Percentiles rank a stretch among this genome's conserved stretches.
phyloP scores from a whole-genome alignment of 2,329 filamentous ascomycete genomes.

The Domatiomyces globalis region DNA sequence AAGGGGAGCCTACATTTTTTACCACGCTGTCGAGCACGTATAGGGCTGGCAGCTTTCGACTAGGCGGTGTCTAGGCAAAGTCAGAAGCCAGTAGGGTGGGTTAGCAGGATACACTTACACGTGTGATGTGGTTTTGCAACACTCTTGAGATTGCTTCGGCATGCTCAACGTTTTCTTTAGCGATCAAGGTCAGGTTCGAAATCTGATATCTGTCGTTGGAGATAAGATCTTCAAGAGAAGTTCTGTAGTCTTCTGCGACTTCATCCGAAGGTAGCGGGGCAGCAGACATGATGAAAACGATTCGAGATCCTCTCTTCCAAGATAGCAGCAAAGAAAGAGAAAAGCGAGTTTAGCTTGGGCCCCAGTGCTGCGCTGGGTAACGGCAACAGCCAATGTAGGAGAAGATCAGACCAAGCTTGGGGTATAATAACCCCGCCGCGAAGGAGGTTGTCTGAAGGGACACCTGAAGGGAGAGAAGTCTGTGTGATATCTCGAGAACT shows the following conservation, averaged over 20 bases:
- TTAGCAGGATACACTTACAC: conserved; percentile 51
- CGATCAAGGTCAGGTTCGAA: conserved; percentile 92
- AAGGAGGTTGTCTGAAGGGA: neutral
- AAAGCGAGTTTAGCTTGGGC: conserved; percentile 1
- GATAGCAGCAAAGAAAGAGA: conserved; percentile 7
- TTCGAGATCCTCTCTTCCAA: conserved; percentile 3
- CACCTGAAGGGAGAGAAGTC: neutral
- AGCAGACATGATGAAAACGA: conserved; percentile 46
- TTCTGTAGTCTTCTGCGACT: conserved; percentile 88
- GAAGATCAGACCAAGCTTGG: neutral
- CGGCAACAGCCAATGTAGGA: neutral
- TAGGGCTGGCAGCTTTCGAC: conserved; percentile 83
- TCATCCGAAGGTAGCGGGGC: conserved; percentile 49
- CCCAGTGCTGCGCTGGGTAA: neutral
- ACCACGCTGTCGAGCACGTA: conserved; percentile 97
- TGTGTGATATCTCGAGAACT: neutral
- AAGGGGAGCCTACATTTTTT: conserved; percentile 96
- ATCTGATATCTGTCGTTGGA: conserved; percentile 90
- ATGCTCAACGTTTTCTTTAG: conserved; percentile 92
- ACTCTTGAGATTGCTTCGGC: conserved; percentile 84
- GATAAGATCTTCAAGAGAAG: conserved; percentile 80
- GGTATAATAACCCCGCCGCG: neutral
- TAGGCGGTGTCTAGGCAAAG: conserved; percentile 56
- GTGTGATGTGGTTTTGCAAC: conserved; percentile 82
- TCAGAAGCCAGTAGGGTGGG: conserved; percentile 3